Evolutionary conservation across 768 basidiomycete genomes (phyloP).

Genomic region (Rhodotorula babjevae): DNA sequence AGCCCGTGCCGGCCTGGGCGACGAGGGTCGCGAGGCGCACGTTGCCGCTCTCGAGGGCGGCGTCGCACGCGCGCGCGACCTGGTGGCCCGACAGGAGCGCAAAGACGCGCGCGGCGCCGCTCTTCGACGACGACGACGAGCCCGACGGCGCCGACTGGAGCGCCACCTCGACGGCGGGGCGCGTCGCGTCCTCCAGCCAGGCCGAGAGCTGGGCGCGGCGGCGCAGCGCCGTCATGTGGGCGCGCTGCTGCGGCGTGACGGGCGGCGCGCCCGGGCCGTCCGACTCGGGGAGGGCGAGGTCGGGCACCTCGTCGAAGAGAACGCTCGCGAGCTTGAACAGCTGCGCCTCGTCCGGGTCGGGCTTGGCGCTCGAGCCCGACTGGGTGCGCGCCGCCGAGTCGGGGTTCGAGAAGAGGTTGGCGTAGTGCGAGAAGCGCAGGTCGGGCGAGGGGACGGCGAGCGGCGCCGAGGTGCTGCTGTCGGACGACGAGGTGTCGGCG

Average conservation of each 20-base stretch:
- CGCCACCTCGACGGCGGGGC: slow-evolving; percentile 66
- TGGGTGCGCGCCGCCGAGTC: slow-evolving; percentile 54
- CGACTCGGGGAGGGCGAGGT: slow-evolving; percentile 55
- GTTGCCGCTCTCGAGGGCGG: slow-evolving; percentile 69
- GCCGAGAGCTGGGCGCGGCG: slow-evolving; percentile 73
- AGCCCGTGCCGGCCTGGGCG: slow-evolving; percentile 58
- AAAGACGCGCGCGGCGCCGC: slow-evolving; percentile 53
- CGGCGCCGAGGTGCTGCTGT: slow-evolving; percentile 54
- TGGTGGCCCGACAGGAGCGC: slow-evolving; percentile 80
- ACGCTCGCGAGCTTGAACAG: slow-evolving; percentile 84
- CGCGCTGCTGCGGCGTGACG: not conserved
- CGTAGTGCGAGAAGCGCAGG: slow-evolving; percentile 74
- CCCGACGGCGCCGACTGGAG: slow-evolving; percentile 46
- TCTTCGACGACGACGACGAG: slow-evolving; percentile 29
- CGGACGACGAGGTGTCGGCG: slow-evolving; percentile 70
- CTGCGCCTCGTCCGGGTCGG: slow-evolving; percentile 66
- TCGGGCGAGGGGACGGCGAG: slow-evolving; percentile 66
- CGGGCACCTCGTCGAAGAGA: slow-evolving; percentile 72
- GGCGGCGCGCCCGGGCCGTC: not conserved
- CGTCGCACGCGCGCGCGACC: slow-evolving; percentile 71
- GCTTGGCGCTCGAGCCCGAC: slow-evolving; percentile 28
- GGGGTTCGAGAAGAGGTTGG: slow-evolving; percentile 66
- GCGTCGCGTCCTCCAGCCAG: slow-evolving; percentile 75
- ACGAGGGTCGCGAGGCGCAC: slow-evolving; percentile 82
- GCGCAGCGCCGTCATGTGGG: slow-evolving; percentile 55